Conservation (phyloP, 2,329 filamentous ascomycete genomes). For the Pseudocercospora pini-densiflorae region DNA sequence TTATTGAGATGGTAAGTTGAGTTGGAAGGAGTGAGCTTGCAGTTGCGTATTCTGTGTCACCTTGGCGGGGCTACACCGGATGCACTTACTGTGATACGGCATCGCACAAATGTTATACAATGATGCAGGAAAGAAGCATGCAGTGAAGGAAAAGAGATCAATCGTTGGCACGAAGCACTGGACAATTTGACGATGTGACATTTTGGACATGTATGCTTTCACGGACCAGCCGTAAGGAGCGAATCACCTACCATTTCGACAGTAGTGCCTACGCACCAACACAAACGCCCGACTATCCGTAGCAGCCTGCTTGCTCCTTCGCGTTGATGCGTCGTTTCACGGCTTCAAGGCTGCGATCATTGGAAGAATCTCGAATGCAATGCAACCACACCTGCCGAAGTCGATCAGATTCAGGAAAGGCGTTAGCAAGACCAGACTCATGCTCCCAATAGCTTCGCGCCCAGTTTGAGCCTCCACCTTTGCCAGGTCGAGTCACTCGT, state of each 20-base stretch:
- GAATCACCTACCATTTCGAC: background rate
- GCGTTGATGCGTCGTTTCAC: constrained; percentile 16
- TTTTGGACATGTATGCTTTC: too few relatives aligned
- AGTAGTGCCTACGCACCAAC: background rate
- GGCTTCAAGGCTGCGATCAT: background rate
- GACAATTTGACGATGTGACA: background rate
- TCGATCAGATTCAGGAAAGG: background rate
- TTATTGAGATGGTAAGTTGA: background rate
- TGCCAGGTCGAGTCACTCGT: background rate
- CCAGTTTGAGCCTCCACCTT: background rate
- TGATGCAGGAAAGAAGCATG: too few relatives aligned
- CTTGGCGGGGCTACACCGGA: background rate
- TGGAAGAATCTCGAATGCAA: background rate
- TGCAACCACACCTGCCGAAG: background rate
- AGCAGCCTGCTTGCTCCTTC: constrained; percentile 21
- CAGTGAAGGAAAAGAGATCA: background rate
- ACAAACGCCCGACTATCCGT: constrained; percentile 18
- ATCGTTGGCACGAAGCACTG: background rate
- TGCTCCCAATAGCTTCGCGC: background rate
- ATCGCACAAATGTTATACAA: background rate
- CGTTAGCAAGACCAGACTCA: background rate
- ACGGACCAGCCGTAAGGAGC: background rate
- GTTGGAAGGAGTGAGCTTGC: background rate
- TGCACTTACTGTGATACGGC: background rate
- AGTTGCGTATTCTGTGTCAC: background rate